Percentiles rank a stretch among this genome's conserved stretches.
Conservation (phyloP, 73 alveolate genomes). For the Durusdinium trenchii region DNA sequence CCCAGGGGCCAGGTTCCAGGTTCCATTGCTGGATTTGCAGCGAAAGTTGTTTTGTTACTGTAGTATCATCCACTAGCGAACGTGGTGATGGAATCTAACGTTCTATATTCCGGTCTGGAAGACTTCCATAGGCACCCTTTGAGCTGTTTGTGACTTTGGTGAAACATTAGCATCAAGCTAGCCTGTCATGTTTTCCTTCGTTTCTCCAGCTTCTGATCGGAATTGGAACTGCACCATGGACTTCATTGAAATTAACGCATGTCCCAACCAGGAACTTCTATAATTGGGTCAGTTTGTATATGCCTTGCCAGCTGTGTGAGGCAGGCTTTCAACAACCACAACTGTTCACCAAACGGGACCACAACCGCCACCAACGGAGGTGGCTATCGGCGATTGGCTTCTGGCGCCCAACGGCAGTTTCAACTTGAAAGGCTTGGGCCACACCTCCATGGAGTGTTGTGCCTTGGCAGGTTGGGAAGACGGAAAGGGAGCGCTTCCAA, state of each 20-base stretch:
- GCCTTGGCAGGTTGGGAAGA: not conserved
- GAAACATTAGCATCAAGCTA: not conserved
- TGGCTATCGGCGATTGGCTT: slow-evolving; percentile 58
- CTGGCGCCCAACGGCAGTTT: slow-evolving; percentile 24
- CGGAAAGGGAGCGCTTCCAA: not conserved
- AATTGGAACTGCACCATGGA: not conserved
- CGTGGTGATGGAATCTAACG: no score
- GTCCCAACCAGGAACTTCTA: not conserved
- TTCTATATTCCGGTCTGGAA: no score
- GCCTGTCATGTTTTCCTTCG: not conserved
- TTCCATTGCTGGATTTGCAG: no score
- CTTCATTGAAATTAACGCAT: not conserved
- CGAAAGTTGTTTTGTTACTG: no score
- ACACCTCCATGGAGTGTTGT: slow-evolving; percentile 56
- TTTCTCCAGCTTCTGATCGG: not conserved
- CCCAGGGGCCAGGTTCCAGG: no score
- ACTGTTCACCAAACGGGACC: not conserved
- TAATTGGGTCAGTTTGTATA: not conserved
- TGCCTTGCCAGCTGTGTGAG: no score
- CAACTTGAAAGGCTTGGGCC: slow-evolving; percentile 66
- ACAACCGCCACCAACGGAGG: not conserved
- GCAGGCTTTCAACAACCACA: not conserved
- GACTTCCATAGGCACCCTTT: not conserved
- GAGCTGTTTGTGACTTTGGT: not conserved
- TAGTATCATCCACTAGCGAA: no score